Evolutionary conservation across 1,284 basidiomycete genomes (phyloP), one percentile per base, ranked within the genome.

Genomic region (Trichosporon coremiiforme): DNA sequence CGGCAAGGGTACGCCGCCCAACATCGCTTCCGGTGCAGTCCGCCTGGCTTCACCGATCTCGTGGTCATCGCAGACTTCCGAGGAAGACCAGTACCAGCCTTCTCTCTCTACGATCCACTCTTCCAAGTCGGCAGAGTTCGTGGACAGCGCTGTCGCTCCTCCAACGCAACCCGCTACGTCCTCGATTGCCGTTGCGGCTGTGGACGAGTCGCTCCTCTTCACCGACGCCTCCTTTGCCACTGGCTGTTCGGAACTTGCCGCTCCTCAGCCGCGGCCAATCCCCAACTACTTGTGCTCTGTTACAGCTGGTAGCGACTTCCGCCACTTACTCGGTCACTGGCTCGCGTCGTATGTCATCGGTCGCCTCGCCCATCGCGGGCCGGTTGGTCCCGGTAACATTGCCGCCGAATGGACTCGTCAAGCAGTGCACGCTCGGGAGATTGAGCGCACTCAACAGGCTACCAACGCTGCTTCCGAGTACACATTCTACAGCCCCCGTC

Each of bases 341-440:
- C 60, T 70, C 4, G 66, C 68, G 6, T 50, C 62, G 13, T 66
- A 70, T 29, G 62, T 70, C 13, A 31, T 70, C 4, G 68, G 65
- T 8, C 69, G 69, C 12, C 66, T 70, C 4, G 66, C 66, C 1
- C 57, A 62, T 29, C 29, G 57, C 29, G 57, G 35, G 57, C 15
- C 29, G 6, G 57, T 62, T 12, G 57, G 57, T n/a, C 5, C 57
- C 31, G 57, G 57, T 20, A 62, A 62, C 57, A 62, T 62, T 29
- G 57, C 57, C 6, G 0, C 57, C 15, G 57, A 62, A 13, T 62
- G 57, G 57, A 33, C 29, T 5, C 29, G 57, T 12, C 57, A 33
- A 12, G 57, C 57, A 10, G 57, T 62, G 13, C 33, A 62, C 6
- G 57, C 57, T 6, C 57, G 57, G 8, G 57, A 62, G 17, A 3